Evolutionary conservation across 768 basidiomycete species (phyloP).

Genomic region (Hericium alpestre): DNA sequence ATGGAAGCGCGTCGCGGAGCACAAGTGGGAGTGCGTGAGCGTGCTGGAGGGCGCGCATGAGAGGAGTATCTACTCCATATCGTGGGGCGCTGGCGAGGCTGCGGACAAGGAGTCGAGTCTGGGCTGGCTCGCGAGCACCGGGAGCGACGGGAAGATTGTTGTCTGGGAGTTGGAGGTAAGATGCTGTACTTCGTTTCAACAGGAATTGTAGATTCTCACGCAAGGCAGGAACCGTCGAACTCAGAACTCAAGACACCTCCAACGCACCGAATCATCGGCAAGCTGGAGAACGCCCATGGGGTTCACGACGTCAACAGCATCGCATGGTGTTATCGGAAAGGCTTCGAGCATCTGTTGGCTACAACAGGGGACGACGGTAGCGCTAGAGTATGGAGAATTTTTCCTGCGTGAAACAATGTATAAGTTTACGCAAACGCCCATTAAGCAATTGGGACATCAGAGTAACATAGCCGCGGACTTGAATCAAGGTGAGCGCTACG

Average conservation of each 20-base stretch:
- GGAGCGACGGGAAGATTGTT: conserved; percentile 76
- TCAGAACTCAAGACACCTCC: conserved; percentile 7
- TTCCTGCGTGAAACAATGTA: too few species aligned
- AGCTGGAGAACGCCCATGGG: conserved; percentile 58
- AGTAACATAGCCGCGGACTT: too few species aligned
- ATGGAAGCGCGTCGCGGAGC: conserved; percentile 61
- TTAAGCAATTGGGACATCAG: too few species aligned
- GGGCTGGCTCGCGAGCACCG: conserved; percentile 79
- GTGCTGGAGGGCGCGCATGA: conserved; percentile 51
- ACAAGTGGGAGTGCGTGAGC: conserved; percentile 53
- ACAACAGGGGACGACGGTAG: conserved; percentile 82
- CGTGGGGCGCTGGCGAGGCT: conserved; percentile 44
- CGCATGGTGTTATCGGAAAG: conserved; percentile 68
- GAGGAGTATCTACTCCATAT: conserved; percentile 70
- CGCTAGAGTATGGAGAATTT: conserved; percentile 62
- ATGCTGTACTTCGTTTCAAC: background rate
- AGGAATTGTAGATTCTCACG: background rate
- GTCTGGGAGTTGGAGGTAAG: conserved; percentile 69
- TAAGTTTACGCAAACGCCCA: too few species aligned
- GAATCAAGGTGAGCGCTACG: too few species aligned
- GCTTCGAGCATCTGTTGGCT: conserved; percentile 57
- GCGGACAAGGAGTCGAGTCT: conserved; percentile 26
- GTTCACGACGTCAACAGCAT: conserved; percentile 80
- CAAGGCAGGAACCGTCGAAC: background rate
- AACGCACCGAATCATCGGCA: conserved; percentile 38